phyloP scores from a whole-genome alignment of 1,284 basidiomycete species.

The Boletellus dicymbophilus region DNA sequence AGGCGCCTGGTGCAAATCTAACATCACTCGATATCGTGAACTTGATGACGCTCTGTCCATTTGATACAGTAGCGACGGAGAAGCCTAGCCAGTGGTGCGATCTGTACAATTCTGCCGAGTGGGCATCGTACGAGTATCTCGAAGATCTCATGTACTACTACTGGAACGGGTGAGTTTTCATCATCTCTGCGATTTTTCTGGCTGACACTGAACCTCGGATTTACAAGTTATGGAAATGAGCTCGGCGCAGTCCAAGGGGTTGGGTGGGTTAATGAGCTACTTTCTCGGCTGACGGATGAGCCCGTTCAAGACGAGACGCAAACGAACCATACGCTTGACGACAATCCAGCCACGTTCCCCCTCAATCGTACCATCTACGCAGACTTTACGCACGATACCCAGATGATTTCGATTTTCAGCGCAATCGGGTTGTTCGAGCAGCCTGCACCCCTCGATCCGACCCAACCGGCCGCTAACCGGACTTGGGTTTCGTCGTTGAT shows the following conservation, averaged over 20 bases:
- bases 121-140: conserved; percentile 64
- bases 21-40: conserved; percentile 55
- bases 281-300: conserved; percentile 70
- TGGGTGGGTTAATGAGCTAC: conserved; percentile 82
- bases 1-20: conserved; percentile 64
- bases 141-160: conserved; percentile 79
- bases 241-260: conserved; percentile 77
- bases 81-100: conserved; percentile 67
- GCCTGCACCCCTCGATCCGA: conserved; percentile 43
- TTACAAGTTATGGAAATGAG: conserved; percentile 57
- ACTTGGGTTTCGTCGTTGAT: conserved; percentile 56
- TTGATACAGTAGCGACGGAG: conserved; percentile 64
- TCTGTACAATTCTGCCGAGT: conserved; percentile 61
- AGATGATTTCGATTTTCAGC: conserved; percentile 76
- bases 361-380: conserved; percentile 61
- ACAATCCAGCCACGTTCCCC: conserved; percentile 68
- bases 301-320: conserved; percentile 71
- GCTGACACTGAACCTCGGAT: background rate
- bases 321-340: conserved; percentile 76
- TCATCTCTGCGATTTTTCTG: background rate
- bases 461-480: conserved; percentile 37
- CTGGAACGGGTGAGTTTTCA: conserved; percentile 54
- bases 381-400: conserved; percentile 83
- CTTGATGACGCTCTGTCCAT: conserved; percentile 76
- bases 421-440: conserved; percentile 68